Evolutionary conservation across 345 rosid genomes (phyloP).

Genomic region (Draba incana): DNA sequence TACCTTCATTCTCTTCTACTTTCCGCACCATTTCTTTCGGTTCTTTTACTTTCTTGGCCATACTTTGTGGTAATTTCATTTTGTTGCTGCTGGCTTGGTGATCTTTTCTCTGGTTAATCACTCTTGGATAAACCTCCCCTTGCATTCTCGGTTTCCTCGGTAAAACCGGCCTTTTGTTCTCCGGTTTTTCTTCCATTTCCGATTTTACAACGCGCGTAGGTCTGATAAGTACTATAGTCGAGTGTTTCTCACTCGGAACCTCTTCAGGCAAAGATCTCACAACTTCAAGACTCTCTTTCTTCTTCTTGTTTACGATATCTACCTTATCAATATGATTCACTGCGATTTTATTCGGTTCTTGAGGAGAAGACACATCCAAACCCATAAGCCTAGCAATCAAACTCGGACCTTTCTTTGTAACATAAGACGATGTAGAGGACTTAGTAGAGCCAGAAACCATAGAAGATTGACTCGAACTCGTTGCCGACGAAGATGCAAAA

Average conservation of each 20-base stretch:
- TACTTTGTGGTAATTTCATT: conserved; percentile 30
- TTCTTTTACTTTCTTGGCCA: conserved; percentile 45
- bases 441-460: conserved; percentile 44
- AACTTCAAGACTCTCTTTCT: conserved; percentile 56
- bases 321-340: conserved; percentile 44
- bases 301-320: conserved; percentile 46
- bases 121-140: conserved; percentile 45
- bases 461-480: conserved; percentile 70
- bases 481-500: conserved; percentile 52
- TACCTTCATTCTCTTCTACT: conserved; percentile 46
- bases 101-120: conserved; percentile 42
- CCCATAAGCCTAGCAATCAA: conserved; percentile 97
- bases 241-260: conserved; percentile 30
- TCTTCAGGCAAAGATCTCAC: conserved; percentile 46
- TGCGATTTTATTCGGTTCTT: conserved; percentile 39
- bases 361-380: conserved; percentile 61
- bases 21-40: conserved; percentile 30
- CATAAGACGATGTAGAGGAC: conserved; percentile 45
- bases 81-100: conserved; percentile 31
- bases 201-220: conserved; percentile 44
- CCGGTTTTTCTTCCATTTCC: conserved; percentile 38
- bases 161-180: conserved; percentile 23
- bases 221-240: conserved; percentile 70
- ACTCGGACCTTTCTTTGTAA: conserved; percentile 45
- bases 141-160: conserved; percentile 41